Conservation (phyloP, 441 rosid genomes). For the Erysimum cheiri region DNA sequence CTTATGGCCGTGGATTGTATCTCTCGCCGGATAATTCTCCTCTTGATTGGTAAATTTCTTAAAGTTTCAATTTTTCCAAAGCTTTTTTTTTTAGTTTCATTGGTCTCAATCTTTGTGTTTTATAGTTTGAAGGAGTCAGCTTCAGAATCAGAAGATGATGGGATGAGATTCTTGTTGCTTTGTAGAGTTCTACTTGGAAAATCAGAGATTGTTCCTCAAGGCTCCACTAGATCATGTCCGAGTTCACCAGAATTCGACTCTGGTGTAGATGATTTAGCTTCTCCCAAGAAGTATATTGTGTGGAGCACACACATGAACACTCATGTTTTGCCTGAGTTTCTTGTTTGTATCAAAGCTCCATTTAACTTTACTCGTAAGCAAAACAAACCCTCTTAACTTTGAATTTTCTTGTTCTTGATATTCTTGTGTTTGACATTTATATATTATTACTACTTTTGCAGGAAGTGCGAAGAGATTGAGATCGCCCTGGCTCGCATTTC, state of each 20-base stretch:
- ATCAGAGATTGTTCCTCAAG: slow-evolving; percentile 63
- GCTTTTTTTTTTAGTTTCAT: neutral
- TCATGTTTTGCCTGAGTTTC: slow-evolving; percentile 67
- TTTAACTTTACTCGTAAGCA: slow-evolving; percentile 51
- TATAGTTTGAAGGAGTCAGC: slow-evolving; percentile 53
- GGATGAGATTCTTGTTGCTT: slow-evolving; percentile 64
- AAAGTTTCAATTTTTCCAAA: neutral
- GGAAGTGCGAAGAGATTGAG: slow-evolving; percentile 50
- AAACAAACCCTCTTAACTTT: neutral
- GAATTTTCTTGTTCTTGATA: neutral
- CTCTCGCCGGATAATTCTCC: slow-evolving; percentile 69
- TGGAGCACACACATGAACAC: slow-evolving; percentile 79
- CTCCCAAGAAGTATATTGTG: slow-evolving; percentile 69
- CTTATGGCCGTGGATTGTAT: slow-evolving; percentile 68
- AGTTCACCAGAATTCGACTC: slow-evolving; percentile 69
- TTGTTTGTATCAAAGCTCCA: slow-evolving; percentile 67
- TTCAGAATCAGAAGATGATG: slow-evolving; percentile 59
- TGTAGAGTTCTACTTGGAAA: slow-evolving; percentile 74
- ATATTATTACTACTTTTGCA: slow-evolving; percentile 28
- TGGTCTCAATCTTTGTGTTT: neutral
- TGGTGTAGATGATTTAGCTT: slow-evolving; percentile 58
- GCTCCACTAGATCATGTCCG: slow-evolving; percentile 61
- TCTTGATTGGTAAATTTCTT: slow-evolving; percentile 54
- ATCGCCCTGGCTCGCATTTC: slow-evolving; percentile 87
- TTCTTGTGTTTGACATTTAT: slow-evolving; percentile 4